Base-by-base conservation (phyloP, 371 early-diverging fungal genomes). In the Mortierella sp. region DNA sequence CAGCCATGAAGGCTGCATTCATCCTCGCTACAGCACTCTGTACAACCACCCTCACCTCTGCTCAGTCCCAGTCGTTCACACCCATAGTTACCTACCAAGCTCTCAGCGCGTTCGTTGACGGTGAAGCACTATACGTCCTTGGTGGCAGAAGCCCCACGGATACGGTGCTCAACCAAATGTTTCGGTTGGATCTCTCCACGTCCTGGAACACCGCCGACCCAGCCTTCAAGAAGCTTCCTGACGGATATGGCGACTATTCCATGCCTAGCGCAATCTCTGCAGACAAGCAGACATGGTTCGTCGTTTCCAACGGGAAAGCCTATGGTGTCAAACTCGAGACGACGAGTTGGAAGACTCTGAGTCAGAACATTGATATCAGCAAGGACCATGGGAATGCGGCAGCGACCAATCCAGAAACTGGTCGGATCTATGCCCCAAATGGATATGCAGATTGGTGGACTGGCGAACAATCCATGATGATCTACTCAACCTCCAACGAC, bases 111-210 rank as follows among this genome's bases (percentile, higher is more conserved):
- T 55, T 44, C 45, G 44, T 55, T 27, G 57, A 57, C 16, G 57
- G 47, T 2, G 19, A 57, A 17, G 46, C 41, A 2, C 19, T 57
- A 29, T 57, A 34, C 5, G 47, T 57, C 14, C 8, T 46, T 25
- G 57, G 57, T 4, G 57, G 57, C 3, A 9, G 3, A 2, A 34
- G 34, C 34, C 6, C 29, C 12, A 22, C 10, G 17, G 17, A 43
- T 34, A 27, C 3, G n/a, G 12, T 39, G 0, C 34, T 49, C 50
- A 5, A 28, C 14, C 60, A 58, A 16, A 54, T 34, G 54, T 49
- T 60, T 46, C 39, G 55, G 6, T 12, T 59, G 39, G 67, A 59
- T 19, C 58, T 67, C 14, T 59, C 67, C 19, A 25, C 54, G 1
- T 25, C 48, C 13, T 63, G 63, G 63, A 54, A 19, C 21, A 53